These are phyloP conservation scores for Acer yangbiense DNA, from an alignment of 345 rosid genomes.

Conservation along the genomic window DNA sequence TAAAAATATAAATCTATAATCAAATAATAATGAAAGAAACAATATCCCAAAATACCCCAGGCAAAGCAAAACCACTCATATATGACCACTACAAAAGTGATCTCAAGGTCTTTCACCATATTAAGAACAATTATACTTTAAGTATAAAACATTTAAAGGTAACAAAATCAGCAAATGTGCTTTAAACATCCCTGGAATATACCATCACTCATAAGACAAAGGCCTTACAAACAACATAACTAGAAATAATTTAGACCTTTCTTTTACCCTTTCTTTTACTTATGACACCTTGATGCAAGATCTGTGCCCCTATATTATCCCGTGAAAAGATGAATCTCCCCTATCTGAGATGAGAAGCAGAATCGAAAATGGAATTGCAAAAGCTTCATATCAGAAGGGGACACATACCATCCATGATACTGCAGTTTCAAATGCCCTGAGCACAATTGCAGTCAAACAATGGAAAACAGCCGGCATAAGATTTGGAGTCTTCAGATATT, in stretches of 20 bases:
- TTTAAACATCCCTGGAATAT: not conserved
- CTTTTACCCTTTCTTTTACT: no score
- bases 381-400: slow-evolving; percentile 14
- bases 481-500: slow-evolving; percentile 92
- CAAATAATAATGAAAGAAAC: not conserved
- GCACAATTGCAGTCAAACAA: slow-evolving; percentile 91
- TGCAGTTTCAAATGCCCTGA: slow-evolving; percentile 90
- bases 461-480: slow-evolving; percentile 89
- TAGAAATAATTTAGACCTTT: not conserved
- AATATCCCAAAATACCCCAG: not conserved
- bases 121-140: slow-evolving; percentile 8
- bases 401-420: slow-evolving; percentile 84
- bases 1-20: not conserved
- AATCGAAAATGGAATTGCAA: not conserved
- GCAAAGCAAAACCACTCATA: not conserved
- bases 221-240: not conserved
- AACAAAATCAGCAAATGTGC: not conserved
- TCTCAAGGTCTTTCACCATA: slow-evolving; percentile 6
- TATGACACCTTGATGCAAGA: not conserved
- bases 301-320: not conserved
- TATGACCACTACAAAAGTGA: not conserved
- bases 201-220: not conserved
- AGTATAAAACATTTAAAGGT: not conserved
- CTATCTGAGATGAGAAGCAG: slow-evolving; percentile 4
- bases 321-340: not conserved